Evolutionary conservation across 2,329 filamentous ascomycete species (phyloP).

Genomic region (Claviceps africana): DNA sequence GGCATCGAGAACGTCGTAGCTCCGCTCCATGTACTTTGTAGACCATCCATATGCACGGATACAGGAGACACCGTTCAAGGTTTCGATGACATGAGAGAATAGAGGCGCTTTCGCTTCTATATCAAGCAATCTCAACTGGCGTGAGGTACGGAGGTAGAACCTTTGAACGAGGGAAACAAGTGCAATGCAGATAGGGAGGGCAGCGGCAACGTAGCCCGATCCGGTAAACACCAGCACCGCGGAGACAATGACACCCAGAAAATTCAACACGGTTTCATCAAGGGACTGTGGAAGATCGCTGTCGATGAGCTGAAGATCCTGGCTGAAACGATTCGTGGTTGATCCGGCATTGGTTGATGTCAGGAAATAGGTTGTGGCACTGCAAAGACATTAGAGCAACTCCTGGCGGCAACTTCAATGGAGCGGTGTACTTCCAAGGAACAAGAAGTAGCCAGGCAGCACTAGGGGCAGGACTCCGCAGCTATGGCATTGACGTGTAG

Average conservation of each 20-base stretch:
- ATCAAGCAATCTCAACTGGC: slow-evolving; percentile 41
- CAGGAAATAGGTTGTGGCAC: slow-evolving; percentile 19
- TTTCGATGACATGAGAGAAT: slow-evolving; percentile 25
- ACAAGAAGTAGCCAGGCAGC: neutral
- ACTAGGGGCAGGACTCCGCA: neutral
- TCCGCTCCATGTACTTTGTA: slow-evolving; percentile 9
- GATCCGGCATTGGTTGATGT: slow-evolving; percentile 21
- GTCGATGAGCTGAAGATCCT: slow-evolving; percentile 26
- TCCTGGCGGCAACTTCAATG: neutral
- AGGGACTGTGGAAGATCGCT: slow-evolving; percentile 20
- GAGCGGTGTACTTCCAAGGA: neutral
- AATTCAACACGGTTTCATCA: slow-evolving; percentile 12
- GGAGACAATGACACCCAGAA: slow-evolving; percentile 13
- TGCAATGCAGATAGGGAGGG: slow-evolving; percentile 25
- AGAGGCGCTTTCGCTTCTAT: slow-evolving; percentile 38
- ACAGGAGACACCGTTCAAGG: slow-evolving; percentile 15
- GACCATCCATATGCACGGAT: slow-evolving; percentile 24
- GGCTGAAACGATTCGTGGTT: slow-evolving; percentile 24
- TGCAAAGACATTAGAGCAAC: neutral
- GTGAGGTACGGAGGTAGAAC: slow-evolving; percentile 32
- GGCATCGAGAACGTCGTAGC: slow-evolving; percentile 17
- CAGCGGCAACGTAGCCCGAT: slow-evolving; percentile 30
- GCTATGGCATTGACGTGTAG: neutral
- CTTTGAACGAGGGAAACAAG: slow-evolving; percentile 13
- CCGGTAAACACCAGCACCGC: slow-evolving; percentile 29